phyloP scores from a whole-genome alignment of 2,329 filamentous ascomycete genomes.

The Epicoccum nigrum region DNA sequence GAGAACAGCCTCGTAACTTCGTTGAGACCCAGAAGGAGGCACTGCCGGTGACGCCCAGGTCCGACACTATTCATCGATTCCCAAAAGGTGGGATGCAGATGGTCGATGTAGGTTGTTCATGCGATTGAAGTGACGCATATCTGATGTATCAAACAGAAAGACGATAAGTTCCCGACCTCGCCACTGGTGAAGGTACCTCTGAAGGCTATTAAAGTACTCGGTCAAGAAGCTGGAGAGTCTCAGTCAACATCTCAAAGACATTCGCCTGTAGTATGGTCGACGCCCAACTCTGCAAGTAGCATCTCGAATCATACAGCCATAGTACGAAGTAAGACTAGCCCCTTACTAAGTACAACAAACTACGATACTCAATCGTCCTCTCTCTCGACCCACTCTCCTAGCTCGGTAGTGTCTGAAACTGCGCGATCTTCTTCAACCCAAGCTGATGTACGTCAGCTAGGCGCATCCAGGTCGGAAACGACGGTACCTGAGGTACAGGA shows the following conservation, averaged over 20 bases:
- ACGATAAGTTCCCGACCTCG: not conserved
- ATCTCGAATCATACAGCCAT: not conserved
- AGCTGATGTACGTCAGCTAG: no score
- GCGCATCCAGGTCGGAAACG: no score
- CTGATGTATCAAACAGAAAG: not conserved
- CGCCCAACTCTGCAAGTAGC: not conserved
- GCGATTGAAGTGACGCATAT: no score
- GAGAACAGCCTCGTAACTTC: not conserved
- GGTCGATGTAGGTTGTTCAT: constrained; percentile 1
- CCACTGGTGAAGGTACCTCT: not conserved
- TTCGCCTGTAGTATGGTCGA: not conserved
- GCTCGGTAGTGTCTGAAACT: not conserved
- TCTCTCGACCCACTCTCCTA: not conserved
- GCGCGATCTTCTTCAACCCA: no score
- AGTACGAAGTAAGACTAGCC: constrained; percentile 2
- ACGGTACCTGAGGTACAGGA: no score
- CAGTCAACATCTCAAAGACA: not conserved
- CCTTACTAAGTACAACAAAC: not conserved
- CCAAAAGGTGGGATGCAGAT: not conserved
- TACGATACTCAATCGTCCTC: not conserved
- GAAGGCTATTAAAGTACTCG: not conserved
- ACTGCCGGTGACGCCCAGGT: not conserved
- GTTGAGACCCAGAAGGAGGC: not conserved
- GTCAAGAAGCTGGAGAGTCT: not conserved
- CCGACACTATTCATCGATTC: not conserved